These are phyloP conservation scores for Melocanna baccifera DNA, from an alignment of 176 grass and related monocot genomes.

Conservation along the genomic window DNA sequence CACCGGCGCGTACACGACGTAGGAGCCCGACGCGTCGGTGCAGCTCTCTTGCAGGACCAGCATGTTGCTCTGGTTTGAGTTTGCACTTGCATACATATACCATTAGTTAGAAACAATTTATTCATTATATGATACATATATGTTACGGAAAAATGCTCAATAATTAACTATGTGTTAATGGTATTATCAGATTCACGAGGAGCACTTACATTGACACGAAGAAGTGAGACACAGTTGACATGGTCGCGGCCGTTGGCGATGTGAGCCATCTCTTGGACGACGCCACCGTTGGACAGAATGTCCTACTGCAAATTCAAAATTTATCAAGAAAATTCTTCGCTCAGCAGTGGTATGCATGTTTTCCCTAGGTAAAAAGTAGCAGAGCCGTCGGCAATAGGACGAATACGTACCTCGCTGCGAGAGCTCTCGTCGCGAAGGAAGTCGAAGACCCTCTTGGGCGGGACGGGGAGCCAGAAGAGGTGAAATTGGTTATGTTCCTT, in stretches of 20 bases:
- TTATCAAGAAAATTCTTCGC: neutral
- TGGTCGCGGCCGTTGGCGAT: slow-evolving; percentile 94
- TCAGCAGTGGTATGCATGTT: neutral
- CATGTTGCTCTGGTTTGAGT: slow-evolving; percentile 96
- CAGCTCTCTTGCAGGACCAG: slow-evolving; percentile 97
- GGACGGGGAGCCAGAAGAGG: slow-evolving; percentile 90
- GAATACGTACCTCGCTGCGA: slow-evolving; percentile 56
- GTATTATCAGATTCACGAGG: neutral
- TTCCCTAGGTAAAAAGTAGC: neutral
- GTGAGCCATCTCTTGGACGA: slow-evolving; percentile 94
- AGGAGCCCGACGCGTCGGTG: slow-evolving; percentile 75
- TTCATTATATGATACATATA: neutral
- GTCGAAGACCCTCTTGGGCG: slow-evolving; percentile 68
- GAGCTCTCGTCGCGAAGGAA: slow-evolving; percentile 89
- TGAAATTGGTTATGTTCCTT: neutral
- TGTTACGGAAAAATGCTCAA: neutral
- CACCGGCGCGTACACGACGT: slow-evolving; percentile 86
- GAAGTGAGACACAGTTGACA: slow-evolving; percentile 83
- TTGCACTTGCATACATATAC: slow-evolving; percentile 45
- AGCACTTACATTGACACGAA: slow-evolving; percentile 73
- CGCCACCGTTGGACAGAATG: slow-evolving; percentile 83
- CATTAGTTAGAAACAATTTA: neutral
- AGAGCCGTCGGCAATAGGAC: neutral
- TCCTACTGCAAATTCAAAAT: slow-evolving; percentile 60
- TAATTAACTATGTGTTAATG: neutral